Percentiles rank a stretch among this genome's conserved stretches.
Conservation (phyloP, 2,329 filamentous ascomycete species). For the Parastagonospora nodorum region DNA sequence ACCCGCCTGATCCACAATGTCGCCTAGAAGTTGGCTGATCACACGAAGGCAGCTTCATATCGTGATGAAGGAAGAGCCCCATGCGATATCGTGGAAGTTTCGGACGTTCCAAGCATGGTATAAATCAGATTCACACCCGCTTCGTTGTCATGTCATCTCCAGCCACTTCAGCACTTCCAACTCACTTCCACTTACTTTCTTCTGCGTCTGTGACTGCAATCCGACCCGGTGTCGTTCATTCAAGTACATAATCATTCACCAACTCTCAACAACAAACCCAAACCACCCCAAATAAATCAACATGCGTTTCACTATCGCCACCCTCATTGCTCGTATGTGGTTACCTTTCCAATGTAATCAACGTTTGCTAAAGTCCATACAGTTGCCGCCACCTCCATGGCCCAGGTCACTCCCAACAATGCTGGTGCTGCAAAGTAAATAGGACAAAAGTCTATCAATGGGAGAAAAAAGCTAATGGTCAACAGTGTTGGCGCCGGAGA, state of each 20-base stretch:
- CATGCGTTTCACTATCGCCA: constrained; percentile 25
- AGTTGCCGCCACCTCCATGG: constrained; percentile 23
- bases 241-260: constrained; percentile 4
- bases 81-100: background rate
- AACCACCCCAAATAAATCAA: constrained; percentile 7
- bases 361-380: background rate
- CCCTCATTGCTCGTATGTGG: constrained; percentile 16
- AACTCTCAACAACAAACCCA: constrained; percentile 4
- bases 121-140: constrained; percentile 10
- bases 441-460: too few species aligned
- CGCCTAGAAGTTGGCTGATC: constrained; percentile 13
- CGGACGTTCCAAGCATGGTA: background rate
- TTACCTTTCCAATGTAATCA: background rate
- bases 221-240: constrained; percentile 39
- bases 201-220: constrained; percentile 38
- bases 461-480: too few species aligned
- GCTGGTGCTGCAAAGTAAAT: constrained; percentile 33
- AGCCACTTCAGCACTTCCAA: constrained; percentile 4
- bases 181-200: constrained; percentile 8
- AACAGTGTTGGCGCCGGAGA: constrained; percentile 34
- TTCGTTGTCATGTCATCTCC: constrained; percentile 3
- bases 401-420: constrained; percentile 31
- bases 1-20: background rate
- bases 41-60: constrained; percentile 10
- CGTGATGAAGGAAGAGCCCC: constrained; percentile 10